Percentiles rank a stretch among this genome's conserved stretches.
These are phyloP conservation scores for Cornus suecica DNA, from an alignment of 148 eudicot genomes.

Conservation along the genomic window DNA sequence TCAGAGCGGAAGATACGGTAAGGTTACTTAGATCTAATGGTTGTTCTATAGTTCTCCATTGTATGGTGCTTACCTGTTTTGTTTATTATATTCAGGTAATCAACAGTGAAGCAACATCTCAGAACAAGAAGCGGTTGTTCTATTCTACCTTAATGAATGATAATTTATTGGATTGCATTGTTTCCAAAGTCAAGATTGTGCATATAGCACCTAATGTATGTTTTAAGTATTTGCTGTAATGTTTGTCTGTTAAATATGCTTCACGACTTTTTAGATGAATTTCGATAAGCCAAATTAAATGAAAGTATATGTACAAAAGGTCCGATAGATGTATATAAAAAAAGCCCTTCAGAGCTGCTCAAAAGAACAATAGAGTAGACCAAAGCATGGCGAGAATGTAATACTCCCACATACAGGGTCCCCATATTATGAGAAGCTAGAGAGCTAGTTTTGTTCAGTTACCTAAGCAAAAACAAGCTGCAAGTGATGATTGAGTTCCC, in stretches of 20 bases:
- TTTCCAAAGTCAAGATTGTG: conserved; percentile 37
- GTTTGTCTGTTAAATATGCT: neutral
- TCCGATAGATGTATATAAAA: too few species aligned
- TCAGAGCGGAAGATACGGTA: conserved; percentile 41
- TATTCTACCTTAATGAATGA: conserved; percentile 40
- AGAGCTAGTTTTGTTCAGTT: too few species aligned
- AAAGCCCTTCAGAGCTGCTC: too few species aligned
- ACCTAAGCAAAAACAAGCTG: too few species aligned
- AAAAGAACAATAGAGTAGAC: too few species aligned
- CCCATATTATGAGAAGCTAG: too few species aligned
- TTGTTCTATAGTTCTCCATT: neutral
- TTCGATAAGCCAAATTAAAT: too few species aligned
- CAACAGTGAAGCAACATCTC: conserved; percentile 29
- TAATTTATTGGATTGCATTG: conserved; percentile 39
- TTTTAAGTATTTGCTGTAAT: neutral
- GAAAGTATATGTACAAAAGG: too few species aligned
- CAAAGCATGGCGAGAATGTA: too few species aligned
- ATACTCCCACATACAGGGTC: too few species aligned
- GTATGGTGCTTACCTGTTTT: neutral
- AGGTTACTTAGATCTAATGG: neutral
- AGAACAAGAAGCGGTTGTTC: conserved; percentile 35
- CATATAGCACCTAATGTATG: conserved; percentile 34
- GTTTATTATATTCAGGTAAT: conserved; percentile 26
- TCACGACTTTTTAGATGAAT: too few species aligned
- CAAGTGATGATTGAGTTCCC: too few species aligned